These are phyloP conservation scores for Fusarium chuoi DNA, from an alignment of 2,329 filamentous ascomycete species.

Conservation along the genomic window DNA sequence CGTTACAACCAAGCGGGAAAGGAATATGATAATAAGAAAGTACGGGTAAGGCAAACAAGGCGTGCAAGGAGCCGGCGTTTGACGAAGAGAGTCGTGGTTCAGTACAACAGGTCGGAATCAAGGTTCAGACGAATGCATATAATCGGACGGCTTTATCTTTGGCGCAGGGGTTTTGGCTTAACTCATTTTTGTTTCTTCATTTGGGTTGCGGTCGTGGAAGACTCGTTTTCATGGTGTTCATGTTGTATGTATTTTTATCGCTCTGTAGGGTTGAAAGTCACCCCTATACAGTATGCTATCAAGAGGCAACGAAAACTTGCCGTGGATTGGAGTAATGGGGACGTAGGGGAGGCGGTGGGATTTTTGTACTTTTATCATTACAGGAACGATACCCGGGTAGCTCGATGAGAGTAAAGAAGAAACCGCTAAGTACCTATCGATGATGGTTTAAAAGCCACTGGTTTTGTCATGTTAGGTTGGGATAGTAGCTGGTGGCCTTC, in stretches of 20 bases:
- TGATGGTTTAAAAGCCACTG: conserved; percentile 2
- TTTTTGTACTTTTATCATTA: conserved; percentile 44
- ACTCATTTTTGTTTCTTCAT: neutral
- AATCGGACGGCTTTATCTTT: conserved; percentile 41
- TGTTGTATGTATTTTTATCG: conserved; percentile 38
- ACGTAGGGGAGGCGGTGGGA: conserved; percentile 17
- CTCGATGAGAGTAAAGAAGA: conserved; percentile 19
- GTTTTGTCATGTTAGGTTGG: neutral
- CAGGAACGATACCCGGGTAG: conserved; percentile 45
- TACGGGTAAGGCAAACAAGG: conserved; percentile 29
- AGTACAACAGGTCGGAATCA: conserved; percentile 22
- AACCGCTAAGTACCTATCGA: conserved; percentile 35
- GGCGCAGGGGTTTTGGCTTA: conserved; percentile 35
- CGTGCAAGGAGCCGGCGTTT: conserved; percentile 42
- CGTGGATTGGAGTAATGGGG: conserved; percentile 3
- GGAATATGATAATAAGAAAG: conserved; percentile 10
- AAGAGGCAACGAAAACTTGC: neutral
- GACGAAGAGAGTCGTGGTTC: conserved; percentile 28
- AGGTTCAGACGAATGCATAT: conserved; percentile 35
- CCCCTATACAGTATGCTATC: conserved; percentile 22
- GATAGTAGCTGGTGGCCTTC: neutral
- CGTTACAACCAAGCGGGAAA: neutral
- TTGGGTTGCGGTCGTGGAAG: conserved; percentile 4
- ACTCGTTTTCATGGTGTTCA: conserved; percentile 4
- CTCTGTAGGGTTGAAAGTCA: conserved; percentile 2